Evolutionary conservation across 371 early-diverging fungal species (phyloP), one percentile per base, ranked within the genome.

Genomic region (Mucor mucedo): DNA sequence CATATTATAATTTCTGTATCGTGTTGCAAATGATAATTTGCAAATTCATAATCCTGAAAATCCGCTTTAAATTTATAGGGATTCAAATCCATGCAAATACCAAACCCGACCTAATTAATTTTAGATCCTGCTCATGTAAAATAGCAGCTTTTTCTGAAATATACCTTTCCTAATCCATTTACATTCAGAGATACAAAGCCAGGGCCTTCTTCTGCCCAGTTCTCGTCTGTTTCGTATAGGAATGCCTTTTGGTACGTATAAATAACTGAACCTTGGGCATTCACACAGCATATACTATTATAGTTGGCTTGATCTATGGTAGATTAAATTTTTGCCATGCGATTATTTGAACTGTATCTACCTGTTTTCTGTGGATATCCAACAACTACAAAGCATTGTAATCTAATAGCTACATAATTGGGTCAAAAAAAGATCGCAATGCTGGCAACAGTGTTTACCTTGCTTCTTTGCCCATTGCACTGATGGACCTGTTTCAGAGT

Each of bases 41-140:
- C 89, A 72, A 91, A 92, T 71, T 93, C 94, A 70, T 68, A 91
- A 6, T 65, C 83, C 10, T 68, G 67, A 69, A 89, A 92, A 9
- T 78, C 71, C 0, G 89, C 69, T 69, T 85, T 66, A 71, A 92
- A 93, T 48, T 77, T 71, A 65, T 87, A 87, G 0, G 92, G 94
- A 66, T 91, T 92, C 29, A 93, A 50, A 72, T 93, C 94, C 94
- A 93, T 92, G 65, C 92, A 92, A 10, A 92, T 91, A 7, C 88
- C 94, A 55, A 88, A 76, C 10, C 91, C 92, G 10, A 89, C 83
- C 85, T 87, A 61, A 14, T n/a, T 10, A 35, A 35, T 35, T 21
- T 21, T 50, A 50, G 50, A 50, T 28, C 16, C 50, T 6, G 13
- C 13, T 45, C 5, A 27, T 6, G 8, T 35, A 8, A 35, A 35